These are phyloP conservation scores for Aspergillus nomiae DNA, from an alignment of 2,329 filamentous ascomycete species.

Conservation along the genomic window DNA sequence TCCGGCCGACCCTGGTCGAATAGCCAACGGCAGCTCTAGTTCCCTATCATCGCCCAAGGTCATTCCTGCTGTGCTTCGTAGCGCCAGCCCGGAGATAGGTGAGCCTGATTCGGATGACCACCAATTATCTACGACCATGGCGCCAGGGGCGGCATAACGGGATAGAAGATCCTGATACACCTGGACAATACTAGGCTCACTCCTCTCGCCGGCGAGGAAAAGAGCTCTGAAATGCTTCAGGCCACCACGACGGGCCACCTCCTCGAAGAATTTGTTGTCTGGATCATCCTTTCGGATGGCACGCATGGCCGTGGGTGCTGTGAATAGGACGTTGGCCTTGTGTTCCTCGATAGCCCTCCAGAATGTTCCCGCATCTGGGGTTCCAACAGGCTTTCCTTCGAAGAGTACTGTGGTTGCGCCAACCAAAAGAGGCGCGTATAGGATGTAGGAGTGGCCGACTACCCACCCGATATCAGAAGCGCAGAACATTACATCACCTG, in stretches of 20 bases:
- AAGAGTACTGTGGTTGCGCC: slow-evolving; percentile 86
- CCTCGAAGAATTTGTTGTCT: slow-evolving; percentile 65
- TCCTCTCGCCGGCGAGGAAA: slow-evolving; percentile 86
- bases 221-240: slow-evolving; percentile 72
- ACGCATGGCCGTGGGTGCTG: slow-evolving; percentile 82
- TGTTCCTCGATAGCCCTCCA: slow-evolving; percentile 87
- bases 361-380: slow-evolving; percentile 82
- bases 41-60: slow-evolving; percentile 26
- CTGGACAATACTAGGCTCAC: slow-evolving; percentile 80
- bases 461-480: slow-evolving; percentile 93
- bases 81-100: slow-evolving; percentile 66
- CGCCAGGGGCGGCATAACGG: slow-evolving; percentile 64
- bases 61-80: slow-evolving; percentile 63
- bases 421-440: slow-evolving; percentile 82
- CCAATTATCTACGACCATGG: slow-evolving; percentile 71
- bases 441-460: slow-evolving; percentile 81
- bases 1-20: slow-evolving; percentile 84
- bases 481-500: slow-evolving; percentile 79
- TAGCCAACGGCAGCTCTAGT: slow-evolving; percentile 57
- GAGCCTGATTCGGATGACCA: slow-evolving; percentile 73
- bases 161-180: slow-evolving; percentile 76
- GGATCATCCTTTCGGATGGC: slow-evolving; percentile 87
- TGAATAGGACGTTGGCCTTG: slow-evolving; percentile 80
- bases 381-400: slow-evolving; percentile 92
- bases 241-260: slow-evolving; percentile 67